Percentiles rank a stretch among this genome's conserved stretches.
Conservation (phyloP, 306 rosid species). For the Canavalia ensiformis region DNA sequence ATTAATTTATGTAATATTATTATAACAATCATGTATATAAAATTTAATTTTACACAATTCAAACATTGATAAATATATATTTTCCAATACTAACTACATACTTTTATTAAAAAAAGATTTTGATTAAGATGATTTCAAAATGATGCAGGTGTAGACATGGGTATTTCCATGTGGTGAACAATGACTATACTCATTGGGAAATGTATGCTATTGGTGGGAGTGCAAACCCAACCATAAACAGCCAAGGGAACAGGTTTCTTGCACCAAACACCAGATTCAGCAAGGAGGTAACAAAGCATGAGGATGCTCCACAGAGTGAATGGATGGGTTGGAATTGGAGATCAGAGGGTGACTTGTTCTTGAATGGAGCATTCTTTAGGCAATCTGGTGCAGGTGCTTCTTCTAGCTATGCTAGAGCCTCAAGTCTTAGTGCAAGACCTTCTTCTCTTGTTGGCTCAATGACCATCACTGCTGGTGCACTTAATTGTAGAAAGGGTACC, state of each 20-base stretch:
- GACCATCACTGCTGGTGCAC: conserved; percentile 81
- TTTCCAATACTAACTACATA: no score
- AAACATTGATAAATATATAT: no score
- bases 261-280: conserved; percentile 68
- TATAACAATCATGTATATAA: no score
- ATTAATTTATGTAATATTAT: no score
- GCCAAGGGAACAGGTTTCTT: conserved; percentile 86
- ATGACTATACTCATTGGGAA: conserved; percentile 95
- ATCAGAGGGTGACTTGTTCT: conserved; percentile 81
- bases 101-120: no score
- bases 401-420: conserved; percentile 75
- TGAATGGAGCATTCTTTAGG: conserved; percentile 84
- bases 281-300: conserved; percentile 90
- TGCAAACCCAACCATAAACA: conserved; percentile 82
- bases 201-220: conserved; percentile 98
- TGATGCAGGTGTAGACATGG: conserved; percentile 85
- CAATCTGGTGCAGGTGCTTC: conserved; percentile 76
- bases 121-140: neutral
- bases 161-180: conserved; percentile 91
- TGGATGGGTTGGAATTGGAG: conserved; percentile 92
- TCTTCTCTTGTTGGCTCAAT: conserved; percentile 84
- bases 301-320: conserved; percentile 68
- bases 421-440: conserved; percentile 86
- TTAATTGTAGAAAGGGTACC: conserved; percentile 69
- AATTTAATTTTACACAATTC: no score